Conservation (phyloP, 345 rosid genomes). For the Fremontodendron californicum region DNA sequence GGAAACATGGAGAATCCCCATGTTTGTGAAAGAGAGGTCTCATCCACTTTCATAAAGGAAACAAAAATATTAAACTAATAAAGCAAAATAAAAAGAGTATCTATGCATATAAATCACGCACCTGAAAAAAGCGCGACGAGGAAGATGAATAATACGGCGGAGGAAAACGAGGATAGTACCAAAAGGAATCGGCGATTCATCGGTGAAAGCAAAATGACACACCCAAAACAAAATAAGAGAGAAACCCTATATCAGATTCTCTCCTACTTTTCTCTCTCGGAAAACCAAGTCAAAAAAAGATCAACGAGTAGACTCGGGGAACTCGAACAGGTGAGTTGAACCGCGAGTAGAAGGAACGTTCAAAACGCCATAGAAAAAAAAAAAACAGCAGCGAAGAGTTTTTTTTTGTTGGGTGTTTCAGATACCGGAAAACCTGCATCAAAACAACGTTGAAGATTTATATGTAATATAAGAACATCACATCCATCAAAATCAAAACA, state of each 20-base stretch:
- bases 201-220: conserved; percentile 5
- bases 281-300: neutral
- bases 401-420: too few species aligned
- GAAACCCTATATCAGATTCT: neutral
- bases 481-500: neutral
- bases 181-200: conserved; percentile 26
- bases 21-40: conserved; percentile 20
- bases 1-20: conserved; percentile 8
- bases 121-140: conserved; percentile 16
- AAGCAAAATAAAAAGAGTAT: neutral
- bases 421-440: conserved; percentile 29
- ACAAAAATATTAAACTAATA: conserved; percentile 11
- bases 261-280: neutral
- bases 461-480: neutral
- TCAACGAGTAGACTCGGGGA: conserved; percentile 9
- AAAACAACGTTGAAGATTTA: conserved; percentile 6
- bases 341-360: neutral
- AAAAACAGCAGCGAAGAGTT: neutral
- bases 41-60: neutral
- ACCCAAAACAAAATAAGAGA: too few species aligned
- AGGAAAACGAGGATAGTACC: conserved; percentile 11
- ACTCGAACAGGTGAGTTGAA: neutral
- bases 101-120: conserved; percentile 5
- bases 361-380: conserved; percentile 10
- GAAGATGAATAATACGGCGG: conserved; percentile 12